phyloP scores from a whole-genome alignment of 305 asterid genomes.

The Fraxinus xanthoxyloides region DNA sequence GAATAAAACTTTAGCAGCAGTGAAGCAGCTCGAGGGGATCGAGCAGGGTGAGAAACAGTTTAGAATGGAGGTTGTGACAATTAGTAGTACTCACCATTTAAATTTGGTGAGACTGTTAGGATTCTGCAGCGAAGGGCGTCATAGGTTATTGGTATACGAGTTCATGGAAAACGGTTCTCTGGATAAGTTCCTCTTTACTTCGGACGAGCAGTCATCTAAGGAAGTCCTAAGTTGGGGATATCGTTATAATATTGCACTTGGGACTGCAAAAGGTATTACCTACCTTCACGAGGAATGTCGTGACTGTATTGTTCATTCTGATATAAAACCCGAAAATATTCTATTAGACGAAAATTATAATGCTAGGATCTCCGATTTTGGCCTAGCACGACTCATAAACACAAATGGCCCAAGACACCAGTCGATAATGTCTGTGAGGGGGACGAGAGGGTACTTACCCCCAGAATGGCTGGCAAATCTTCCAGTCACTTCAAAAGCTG shows the following conservation, averaged over 20 bases:
- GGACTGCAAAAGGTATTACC: slow-evolving; percentile 29
- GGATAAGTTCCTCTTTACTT: slow-evolving; percentile 32
- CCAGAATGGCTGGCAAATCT: slow-evolving; percentile 30
- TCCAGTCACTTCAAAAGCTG: slow-evolving; percentile 30
- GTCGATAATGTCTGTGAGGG: slow-evolving; percentile 12
- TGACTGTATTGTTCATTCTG: slow-evolving; percentile 32
- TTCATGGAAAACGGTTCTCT: slow-evolving; percentile 50
- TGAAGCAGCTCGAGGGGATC: slow-evolving; percentile 48
- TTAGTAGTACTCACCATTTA: slow-evolving; percentile 55
- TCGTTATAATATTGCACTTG: slow-evolving; percentile 30
- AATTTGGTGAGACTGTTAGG: slow-evolving; percentile 49
- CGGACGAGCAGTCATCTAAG: slow-evolving; percentile 12
- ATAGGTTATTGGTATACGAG: slow-evolving; percentile 47
- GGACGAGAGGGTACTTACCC: slow-evolving; percentile 34
- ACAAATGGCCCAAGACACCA: slow-evolving; percentile 19
- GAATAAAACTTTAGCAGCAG: slow-evolving; percentile 42
- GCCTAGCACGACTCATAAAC: slow-evolving; percentile 23
- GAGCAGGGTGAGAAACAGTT: slow-evolving; percentile 54
- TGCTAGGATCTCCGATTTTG: slow-evolving; percentile 25
- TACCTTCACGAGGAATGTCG: slow-evolving; percentile 38
- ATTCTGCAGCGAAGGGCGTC: slow-evolving; percentile 49
- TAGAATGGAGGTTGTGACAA: slow-evolving; percentile 50
- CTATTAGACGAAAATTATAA: slow-evolving; percentile 22
- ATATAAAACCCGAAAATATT: slow-evolving; percentile 33
- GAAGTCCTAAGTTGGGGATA: slow-evolving; percentile 36